Evolutionary conservation across 352 stramenopile genomes (phyloP).

Genomic region (Globisporangium spinosum): DNA sequence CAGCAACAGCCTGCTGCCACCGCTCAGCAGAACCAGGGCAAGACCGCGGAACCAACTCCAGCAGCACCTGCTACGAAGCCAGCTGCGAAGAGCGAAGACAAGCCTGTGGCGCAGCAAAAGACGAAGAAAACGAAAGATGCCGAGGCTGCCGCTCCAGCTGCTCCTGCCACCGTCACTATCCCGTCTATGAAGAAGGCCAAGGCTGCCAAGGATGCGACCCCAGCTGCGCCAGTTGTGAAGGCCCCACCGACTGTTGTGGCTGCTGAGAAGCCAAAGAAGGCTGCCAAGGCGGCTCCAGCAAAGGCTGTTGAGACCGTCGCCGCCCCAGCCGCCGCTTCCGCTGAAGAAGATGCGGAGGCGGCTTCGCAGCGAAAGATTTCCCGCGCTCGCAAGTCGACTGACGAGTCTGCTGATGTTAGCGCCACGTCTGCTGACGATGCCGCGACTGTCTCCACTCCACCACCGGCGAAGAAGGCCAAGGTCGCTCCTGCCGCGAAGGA

Average conservation of each 20-base stretch:
- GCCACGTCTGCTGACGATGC: neutral
- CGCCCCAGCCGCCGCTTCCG: neutral
- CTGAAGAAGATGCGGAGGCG: slow-evolving; percentile 11
- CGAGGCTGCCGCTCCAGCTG: slow-evolving; percentile 12
- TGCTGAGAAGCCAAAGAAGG: slow-evolving; percentile 10
- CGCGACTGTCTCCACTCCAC: neutral
- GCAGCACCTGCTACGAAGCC: neutral
- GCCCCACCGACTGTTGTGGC: slow-evolving; percentile 9
- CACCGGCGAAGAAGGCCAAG: slow-evolving; percentile 20
- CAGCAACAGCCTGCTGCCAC: slow-evolving; percentile 5
- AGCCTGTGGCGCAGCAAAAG: neutral
- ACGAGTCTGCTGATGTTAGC: slow-evolving; percentile 1
- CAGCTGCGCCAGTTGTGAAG: neutral
- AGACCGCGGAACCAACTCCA: neutral
- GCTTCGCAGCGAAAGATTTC: slow-evolving; percentile 2
- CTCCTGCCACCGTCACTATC: neutral
- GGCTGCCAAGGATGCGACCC: slow-evolving; percentile 13
- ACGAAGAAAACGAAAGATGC: slow-evolving; percentile 23
- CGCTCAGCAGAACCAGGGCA: slow-evolving; percentile 5
- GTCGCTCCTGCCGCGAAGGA: slow-evolving; percentile 6
- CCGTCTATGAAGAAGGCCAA: slow-evolving; percentile 16
- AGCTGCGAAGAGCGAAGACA: slow-evolving; percentile 2
- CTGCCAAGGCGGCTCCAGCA: slow-evolving; percentile 6
- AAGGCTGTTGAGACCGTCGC: neutral
- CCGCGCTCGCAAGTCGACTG: slow-evolving; percentile 8